Base-by-base conservation (phyloP, 225 moss, liverwort and hornwort species). In the Anthoceros angustus region DNA sequence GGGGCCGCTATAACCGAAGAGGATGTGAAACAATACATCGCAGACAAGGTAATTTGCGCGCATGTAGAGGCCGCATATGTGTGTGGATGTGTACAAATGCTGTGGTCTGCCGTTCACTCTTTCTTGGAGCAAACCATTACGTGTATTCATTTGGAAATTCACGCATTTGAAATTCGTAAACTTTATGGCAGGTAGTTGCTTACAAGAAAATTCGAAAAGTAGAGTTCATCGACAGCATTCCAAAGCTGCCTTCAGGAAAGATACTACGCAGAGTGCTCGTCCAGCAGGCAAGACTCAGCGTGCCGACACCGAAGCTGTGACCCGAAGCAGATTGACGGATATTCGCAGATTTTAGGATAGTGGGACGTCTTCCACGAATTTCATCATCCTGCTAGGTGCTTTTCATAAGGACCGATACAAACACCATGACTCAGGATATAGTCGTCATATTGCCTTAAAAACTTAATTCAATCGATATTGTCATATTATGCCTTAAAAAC, bases 151-250 rank as follows among this genome's bases (percentile, higher is more conserved):
- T 5, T 1, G 18, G 18, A 55, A 55, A 55, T 21, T 55, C 32
- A 32, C 32, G 32, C 32, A 32, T 1, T 1, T 32, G 32, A 55
- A 55, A 55, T 55, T 4, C 16, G 21, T 5, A 3, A 41, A 41
- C 25, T 64, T 6, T 16, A 12, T 6, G 10, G 62, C 63, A 80
- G 80, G 80, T 80, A 38, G 72, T 74, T 63, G 69, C 70, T 7
- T 68, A 72, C 26, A 80, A 80, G 50, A 77, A 70, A 62, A 62
- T 80, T 32, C 71, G 77, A 23, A 77, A 68, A 70, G 80, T 77
- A 16, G 39, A 67, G 9, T 80, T 80, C 55, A 64, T 77, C 42
- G 70, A 70, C 39, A 63, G 6, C 40, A 74, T 80, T 65, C 77
- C 77, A 10, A 74, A 72, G 66, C 68, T 66, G 23, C 40, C 71